Conservation (phyloP, 1,284 basidiomycete genomes). For the Chalciporus piperatoides region DNA sequence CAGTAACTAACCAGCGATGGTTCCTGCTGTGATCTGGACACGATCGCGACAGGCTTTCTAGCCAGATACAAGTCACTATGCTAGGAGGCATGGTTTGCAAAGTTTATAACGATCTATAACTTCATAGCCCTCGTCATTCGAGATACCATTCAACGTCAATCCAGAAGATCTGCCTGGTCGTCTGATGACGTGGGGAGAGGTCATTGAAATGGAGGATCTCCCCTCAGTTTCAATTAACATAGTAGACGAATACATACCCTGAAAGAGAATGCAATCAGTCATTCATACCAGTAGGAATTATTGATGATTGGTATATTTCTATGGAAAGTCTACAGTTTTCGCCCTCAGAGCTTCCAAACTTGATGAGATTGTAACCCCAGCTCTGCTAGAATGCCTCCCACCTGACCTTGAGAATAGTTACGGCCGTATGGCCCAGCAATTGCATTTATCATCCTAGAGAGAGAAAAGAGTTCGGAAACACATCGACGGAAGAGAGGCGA, state of each 20-base stretch:
- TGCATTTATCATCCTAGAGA: conserved; percentile 63
- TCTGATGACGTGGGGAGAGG: not conserved
- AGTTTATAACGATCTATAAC: not conserved
- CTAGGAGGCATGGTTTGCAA: no score
- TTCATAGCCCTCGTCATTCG: not conserved
- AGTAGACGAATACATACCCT: not conserved
- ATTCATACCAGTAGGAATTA: not conserved
- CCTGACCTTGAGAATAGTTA: conserved; percentile 68
- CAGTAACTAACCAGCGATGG: no score
- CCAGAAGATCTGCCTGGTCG: not conserved
- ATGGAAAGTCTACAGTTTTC: not conserved
- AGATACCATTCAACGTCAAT: conserved; percentile 1
- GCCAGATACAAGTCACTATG: no score
- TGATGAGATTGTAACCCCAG: conserved; percentile 59
- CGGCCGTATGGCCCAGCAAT: conserved; percentile 75
- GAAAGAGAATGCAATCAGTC: not conserved
- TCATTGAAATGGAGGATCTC: not conserved
- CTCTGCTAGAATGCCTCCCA: conserved; percentile 64
- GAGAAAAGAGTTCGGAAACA: conserved; percentile 7
- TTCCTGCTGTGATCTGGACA: no score
- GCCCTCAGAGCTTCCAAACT: conserved; percentile 63
- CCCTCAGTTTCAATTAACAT: not conserved
- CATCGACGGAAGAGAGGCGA: not conserved
- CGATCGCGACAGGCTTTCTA: no score
- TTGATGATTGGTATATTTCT: not conserved